Base-by-base conservation (phyloP, 345 rosid genomes). In the Isatis tinctoria region DNA sequence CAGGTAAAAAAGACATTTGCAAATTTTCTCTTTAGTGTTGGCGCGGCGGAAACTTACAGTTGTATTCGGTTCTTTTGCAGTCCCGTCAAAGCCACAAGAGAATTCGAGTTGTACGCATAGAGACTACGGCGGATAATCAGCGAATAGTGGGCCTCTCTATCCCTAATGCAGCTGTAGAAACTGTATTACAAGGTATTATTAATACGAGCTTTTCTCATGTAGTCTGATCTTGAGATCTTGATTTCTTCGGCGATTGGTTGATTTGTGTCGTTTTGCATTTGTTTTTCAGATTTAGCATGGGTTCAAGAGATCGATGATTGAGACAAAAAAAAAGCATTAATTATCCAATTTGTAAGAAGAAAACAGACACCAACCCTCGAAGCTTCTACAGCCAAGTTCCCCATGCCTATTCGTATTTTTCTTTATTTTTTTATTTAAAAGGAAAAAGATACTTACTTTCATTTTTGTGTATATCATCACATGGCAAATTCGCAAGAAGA, bases 91-190 rank as follows among this genome's bases (percentile, higher is more conserved):
- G 91, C 78, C 93, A 95, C 77, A 94, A 83, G 87, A 86, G 93
- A 52, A 82, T 94, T 49, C 88, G 97, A 70, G 95, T 94, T 66
- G 90, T 94, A 70, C 90, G 95, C 22, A 51, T 94, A 70, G 97
- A 88, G 77, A 94, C 99, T 48, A 94, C 97, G 18, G 67, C 83
- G 14, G 97, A 91, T 79, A 87, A 76, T 67, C 87, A 77, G 80
- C 82, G 96, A 28, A 90, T 88, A 60, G 98, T 94, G 63, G 98
- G 98, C 30, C 91, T 94, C 69, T 87, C 84, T 68, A 87, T 91
- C 69, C 98, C 98, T 14, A 94, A 88, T 80, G 92, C 93, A 18
- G 97, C 97, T 14, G 96, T 94, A 24, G 97, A 88, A 78, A 74
- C 88, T 16, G 98, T 94, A 26, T 90, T 94, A 49, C 91, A 91